Percentiles rank a stretch among this genome's conserved stretches.
Conservation (phyloP, 2,329 filamentous ascomycete genomes). For the Hypoxylon rubiginosum region DNA sequence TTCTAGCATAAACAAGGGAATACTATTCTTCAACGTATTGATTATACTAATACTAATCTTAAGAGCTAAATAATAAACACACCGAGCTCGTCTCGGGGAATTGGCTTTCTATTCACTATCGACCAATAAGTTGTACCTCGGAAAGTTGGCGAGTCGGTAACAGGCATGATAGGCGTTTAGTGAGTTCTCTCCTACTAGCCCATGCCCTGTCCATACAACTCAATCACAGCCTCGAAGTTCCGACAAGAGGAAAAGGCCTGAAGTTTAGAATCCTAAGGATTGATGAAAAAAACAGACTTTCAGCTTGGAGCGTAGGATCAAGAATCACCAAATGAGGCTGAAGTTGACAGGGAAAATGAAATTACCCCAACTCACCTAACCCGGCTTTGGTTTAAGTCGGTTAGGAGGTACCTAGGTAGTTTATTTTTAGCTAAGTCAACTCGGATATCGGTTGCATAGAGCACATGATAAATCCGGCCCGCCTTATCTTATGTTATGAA, state of each 20-base stretch:
- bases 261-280: no score
- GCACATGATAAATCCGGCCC: not conserved
- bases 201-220: not conserved
- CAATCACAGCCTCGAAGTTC: no score
- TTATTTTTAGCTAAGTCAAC: not conserved
- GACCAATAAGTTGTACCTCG: not conserved
- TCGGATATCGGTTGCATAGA: not conserved
- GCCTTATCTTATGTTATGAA: not conserved
- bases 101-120: not conserved
- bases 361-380: not conserved
- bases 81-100: not conserved
- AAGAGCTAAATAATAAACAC: not conserved
- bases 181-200: not conserved
- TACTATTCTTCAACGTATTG: no score
- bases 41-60: not conserved
- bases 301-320: not conserved
- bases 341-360: not conserved
- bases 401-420: no score
- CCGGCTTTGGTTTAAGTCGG: not conserved
- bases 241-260: no score
- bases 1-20: no score
- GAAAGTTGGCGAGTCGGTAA: conserved; percentile 1
- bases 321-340: not conserved
- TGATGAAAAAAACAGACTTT: not conserved
- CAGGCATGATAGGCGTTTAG: not conserved